phyloP scores from a whole-genome alignment of 2,329 filamentous ascomycete species.

The Apiospora aurea region DNA sequence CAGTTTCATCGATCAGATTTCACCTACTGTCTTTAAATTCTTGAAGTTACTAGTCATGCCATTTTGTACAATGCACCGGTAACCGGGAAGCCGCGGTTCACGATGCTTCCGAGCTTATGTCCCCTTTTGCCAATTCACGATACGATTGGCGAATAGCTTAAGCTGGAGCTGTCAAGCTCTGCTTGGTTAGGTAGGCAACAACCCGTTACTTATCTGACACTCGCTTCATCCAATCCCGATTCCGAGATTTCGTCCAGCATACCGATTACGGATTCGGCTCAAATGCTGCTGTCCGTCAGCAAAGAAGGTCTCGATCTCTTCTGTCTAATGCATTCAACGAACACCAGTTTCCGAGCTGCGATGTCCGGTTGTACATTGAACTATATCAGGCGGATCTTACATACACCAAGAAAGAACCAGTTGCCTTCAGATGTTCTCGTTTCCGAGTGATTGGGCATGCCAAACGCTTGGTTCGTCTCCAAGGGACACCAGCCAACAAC shows the following conservation, averaged over 20 bases:
- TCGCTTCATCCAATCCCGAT: background rate
- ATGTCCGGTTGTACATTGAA: background rate
- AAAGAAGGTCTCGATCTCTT: background rate
- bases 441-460: background rate
- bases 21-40: no score
- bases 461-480: background rate
- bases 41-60: background rate
- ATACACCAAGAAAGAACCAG: background rate
- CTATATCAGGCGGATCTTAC: background rate
- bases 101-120: background rate
- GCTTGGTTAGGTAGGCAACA: background rate
- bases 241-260: background rate
- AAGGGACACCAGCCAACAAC: background rate
- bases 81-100: background rate
- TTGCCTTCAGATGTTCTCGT: background rate
- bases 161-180: background rate
- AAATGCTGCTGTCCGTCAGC: background rate
- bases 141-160: background rate
- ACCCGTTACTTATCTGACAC: slow-evolving; percentile 2
- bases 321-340: background rate
- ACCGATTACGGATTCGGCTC: background rate
- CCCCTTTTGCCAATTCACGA: background rate
- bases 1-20: no score
- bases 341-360: background rate
- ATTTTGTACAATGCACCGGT: no score